These are phyloP conservation scores for Fusarium sacchari DNA, from an alignment of 2,329 filamentous ascomycete species.

Conservation along the genomic window DNA sequence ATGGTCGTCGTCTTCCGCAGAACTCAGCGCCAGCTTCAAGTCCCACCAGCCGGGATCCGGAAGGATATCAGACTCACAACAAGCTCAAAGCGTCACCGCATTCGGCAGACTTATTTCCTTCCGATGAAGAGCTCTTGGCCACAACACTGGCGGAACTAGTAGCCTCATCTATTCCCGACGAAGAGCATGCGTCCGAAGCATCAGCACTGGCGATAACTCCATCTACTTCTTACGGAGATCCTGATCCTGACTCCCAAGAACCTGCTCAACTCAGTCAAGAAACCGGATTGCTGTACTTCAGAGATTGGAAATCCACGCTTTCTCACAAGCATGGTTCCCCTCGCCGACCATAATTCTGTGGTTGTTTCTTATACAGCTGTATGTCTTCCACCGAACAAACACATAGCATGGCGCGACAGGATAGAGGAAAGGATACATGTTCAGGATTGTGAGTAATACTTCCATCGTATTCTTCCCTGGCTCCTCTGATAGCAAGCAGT, in stretches of 20 bases:
- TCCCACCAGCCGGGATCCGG: neutral
- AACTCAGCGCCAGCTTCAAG: neutral
- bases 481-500: neutral
- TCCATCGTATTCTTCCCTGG: neutral
- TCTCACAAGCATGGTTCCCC: neutral
- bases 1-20: constrained; percentile 1
- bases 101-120: neutral
- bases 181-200: neutral
- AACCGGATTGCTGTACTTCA: neutral
- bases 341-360: neutral
- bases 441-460: neutral
- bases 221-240: neutral
- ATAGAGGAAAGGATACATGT: neutral
- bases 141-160: neutral
- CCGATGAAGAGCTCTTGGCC: neutral
- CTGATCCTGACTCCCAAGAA: neutral
- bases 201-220: neutral
- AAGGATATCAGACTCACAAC: neutral
- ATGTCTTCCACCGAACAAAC: neutral
- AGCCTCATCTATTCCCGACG: neutral
- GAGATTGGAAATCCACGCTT: neutral
- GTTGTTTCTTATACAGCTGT: neutral
- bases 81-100: neutral
- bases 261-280: neutral
- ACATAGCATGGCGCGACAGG: neutral